These are phyloP conservation scores for Euphrasia confusa DNA, from an alignment of 257 asterid species.

Conservation along the genomic window DNA sequence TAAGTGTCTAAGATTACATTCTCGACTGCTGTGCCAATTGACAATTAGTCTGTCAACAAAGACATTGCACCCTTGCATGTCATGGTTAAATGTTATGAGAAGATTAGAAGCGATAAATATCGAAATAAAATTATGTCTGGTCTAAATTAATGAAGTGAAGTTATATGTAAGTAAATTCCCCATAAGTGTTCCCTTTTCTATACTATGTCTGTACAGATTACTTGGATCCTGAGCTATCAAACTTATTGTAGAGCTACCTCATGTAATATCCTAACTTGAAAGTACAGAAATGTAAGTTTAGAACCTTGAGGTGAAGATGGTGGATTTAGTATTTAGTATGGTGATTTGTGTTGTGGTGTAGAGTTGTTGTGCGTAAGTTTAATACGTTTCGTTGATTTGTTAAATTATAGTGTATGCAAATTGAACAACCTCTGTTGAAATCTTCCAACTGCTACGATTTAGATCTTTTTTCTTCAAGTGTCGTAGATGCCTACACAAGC, in stretches of 20 bases:
- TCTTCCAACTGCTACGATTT: conserved; percentile 16
- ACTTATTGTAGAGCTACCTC: conserved; percentile 7
- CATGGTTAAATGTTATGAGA: conserved; percentile 4
- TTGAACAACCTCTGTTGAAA: conserved; percentile 2
- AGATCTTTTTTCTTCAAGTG: conserved; percentile 13
- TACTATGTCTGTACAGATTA: background rate
- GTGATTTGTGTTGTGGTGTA: background rate
- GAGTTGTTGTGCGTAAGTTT: background rate
- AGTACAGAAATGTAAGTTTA: too few species aligned
- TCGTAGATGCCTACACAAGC: conserved; percentile 15
- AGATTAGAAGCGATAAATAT: background rate
- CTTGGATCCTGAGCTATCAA: background rate
- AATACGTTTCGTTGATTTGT: conserved; percentile 5
- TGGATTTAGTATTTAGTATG: background rate
- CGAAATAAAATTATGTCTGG: background rate
- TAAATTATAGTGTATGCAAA: background rate
- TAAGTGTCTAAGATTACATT: too few species aligned
- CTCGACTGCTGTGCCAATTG: background rate
- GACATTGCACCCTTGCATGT: conserved; percentile 7
- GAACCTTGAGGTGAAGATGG: background rate
- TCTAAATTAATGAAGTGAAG: conserved; percentile 8
- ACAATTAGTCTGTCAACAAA: background rate
- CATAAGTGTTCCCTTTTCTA: background rate
- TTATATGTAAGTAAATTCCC: background rate
- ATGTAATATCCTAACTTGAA: background rate